Evolutionary conservation across 192 early-diverging fungal genomes (phyloP).

Genomic region (Pilaira anomala): DNA sequence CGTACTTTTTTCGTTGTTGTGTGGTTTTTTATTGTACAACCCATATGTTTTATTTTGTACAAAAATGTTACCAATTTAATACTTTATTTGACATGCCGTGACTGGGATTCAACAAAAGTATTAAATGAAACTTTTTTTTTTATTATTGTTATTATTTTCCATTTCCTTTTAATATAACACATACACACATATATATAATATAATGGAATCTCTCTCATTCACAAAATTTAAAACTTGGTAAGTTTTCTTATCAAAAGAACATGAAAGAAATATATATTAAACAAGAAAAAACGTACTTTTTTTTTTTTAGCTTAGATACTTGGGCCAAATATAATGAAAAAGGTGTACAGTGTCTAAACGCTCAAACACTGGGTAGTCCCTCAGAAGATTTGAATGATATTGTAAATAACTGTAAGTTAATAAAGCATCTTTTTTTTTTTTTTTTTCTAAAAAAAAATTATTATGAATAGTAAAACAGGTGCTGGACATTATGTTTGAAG

Average conservation of each 20-base stretch:
- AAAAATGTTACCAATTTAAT: too few species aligned
- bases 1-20: too few species aligned
- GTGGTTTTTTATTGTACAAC: too few species aligned
- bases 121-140: too few species aligned
- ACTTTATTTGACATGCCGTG: too few species aligned
- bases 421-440: background rate
- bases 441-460: background rate
- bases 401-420: slow-evolving; percentile 12
- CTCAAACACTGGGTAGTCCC: background rate
- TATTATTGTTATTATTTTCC: too few species aligned
- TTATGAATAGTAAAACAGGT: background rate
- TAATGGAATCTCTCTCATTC: slow-evolving; percentile 9
- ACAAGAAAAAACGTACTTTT: too few species aligned
- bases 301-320: slow-evolving; percentile 1
- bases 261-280: background rate
- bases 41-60: too few species aligned
- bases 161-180: too few species aligned
- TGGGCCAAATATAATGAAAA: slow-evolving; percentile 16
- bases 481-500: slow-evolving; percentile 13
- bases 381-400: slow-evolving; percentile 4
- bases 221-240: slow-evolving; percentile 6
- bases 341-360: background rate
- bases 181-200: background rate
- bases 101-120: too few species aligned
- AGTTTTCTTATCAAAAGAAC: background rate